Conservation (phyloP, 345 rosid species). For the Gossypium raimondii region DNA sequence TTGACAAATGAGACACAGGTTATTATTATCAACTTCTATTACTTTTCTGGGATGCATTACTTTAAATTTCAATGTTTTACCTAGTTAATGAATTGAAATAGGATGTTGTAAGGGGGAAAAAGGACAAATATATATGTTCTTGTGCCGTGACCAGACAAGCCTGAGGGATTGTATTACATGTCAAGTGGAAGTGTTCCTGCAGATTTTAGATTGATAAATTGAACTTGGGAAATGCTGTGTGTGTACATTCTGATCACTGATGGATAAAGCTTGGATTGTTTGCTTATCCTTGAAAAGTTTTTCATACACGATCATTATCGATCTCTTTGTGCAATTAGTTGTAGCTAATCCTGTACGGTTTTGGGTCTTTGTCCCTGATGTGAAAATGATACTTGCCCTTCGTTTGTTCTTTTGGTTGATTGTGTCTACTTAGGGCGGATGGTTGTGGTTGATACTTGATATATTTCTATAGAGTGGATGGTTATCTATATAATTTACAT, state of each 20-base stretch:
- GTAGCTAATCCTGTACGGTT: background rate
- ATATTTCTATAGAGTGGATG: background rate
- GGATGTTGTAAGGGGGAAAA: background rate
- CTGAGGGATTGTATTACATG: background rate
- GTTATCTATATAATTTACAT: background rate
- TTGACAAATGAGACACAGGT: conserved; percentile 72
- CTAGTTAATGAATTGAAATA: background rate
- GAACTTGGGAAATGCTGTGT: background rate
- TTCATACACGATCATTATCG: background rate
- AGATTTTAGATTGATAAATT: background rate
- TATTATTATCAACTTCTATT: conserved; percentile 15
- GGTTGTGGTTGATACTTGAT: background rate
- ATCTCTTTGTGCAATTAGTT: background rate
- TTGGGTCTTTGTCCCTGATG: background rate
- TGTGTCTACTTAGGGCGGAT: background rate
- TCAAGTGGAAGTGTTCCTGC: background rate
- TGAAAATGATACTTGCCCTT: background rate
- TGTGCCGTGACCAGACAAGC: background rate
- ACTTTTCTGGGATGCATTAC: background rate
- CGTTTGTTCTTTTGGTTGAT: background rate
- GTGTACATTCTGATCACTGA: background rate
- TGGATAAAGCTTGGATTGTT: background rate
- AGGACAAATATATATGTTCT: background rate
- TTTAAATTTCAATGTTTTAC: background rate
- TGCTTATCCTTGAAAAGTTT: background rate